phyloP scores from a whole-genome alignment of 805 yeast genomes.

The Candida methanosorbosa region DNA sequence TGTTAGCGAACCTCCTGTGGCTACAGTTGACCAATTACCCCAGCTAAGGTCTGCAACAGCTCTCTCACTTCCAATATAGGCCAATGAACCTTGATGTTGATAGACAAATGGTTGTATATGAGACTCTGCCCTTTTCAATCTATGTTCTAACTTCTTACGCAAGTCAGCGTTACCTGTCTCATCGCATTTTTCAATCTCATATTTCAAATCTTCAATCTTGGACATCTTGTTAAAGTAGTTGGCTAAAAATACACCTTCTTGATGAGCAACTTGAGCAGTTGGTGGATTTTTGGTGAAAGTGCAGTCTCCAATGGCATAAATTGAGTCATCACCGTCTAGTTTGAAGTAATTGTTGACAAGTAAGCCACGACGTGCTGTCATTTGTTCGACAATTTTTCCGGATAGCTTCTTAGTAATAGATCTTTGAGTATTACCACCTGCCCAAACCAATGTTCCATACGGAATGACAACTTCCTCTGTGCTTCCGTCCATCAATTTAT shows the following conservation, averaged over 20 bases:
- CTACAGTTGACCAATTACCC: conserved; percentile 71
- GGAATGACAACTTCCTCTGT: conserved; percentile 53
- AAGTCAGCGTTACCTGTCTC: conserved; percentile 33
- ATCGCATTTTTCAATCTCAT: conserved; percentile 28
- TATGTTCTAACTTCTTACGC: conserved; percentile 36
- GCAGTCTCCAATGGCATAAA: conserved; percentile 90
- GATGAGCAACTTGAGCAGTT: conserved; percentile 95
- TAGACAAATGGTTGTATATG: conserved; percentile 58
- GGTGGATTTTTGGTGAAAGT: conserved; percentile 86
- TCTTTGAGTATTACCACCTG: conserved; percentile 91
- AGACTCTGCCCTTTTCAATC: conserved; percentile 29
- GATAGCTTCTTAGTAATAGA: conserved; percentile 60
- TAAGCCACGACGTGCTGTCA: conserved; percentile 82
- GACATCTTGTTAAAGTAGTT: conserved; percentile 55
- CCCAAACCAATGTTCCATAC: conserved; percentile 92
- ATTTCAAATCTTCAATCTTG: conserved; percentile 50
- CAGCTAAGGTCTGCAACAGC: conserved; percentile 86
- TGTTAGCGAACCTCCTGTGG: conserved; percentile 77
- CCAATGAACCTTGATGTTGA: conserved; percentile 84
- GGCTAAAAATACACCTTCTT: conserved; percentile 80
- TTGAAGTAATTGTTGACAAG: conserved; percentile 73
- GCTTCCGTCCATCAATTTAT: conserved; percentile 58
- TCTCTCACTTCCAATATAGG: conserved; percentile 84
- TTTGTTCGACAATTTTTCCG: conserved; percentile 60
- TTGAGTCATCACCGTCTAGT: conserved; percentile 68